phyloP scores from a whole-genome alignment of 306 rosid species.

The Leucaena leucocephala region DNA sequence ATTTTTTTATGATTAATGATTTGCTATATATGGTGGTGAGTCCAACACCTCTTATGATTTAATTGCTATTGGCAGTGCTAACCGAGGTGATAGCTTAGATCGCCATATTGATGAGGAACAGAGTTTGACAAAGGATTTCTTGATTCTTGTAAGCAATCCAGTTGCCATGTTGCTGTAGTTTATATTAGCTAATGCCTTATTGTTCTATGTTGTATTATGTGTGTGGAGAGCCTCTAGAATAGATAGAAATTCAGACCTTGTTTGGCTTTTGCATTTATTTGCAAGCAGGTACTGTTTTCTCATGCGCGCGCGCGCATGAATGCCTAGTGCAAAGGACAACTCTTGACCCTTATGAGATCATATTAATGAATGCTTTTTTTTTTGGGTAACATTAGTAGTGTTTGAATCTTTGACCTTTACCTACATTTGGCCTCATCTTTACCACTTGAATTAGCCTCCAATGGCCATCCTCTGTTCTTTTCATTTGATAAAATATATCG shows the following conservation, averaged over 20 bases:
- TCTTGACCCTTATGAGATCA: conserved; percentile 6
- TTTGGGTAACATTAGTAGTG: neutral
- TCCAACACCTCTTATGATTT: conserved; percentile 30
- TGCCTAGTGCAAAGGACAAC: conserved; percentile 6
- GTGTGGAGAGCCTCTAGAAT: conserved; percentile 28
- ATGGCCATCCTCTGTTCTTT: neutral
- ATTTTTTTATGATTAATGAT: conserved; percentile 36
- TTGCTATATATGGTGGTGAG: neutral
- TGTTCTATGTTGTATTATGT: conserved; percentile 8
- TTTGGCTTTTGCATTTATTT: conserved; percentile 30
- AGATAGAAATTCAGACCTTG: neutral
- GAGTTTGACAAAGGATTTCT: conserved; percentile 75
- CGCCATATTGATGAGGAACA: conserved; percentile 85
- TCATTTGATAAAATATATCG: conserved; percentile 9
- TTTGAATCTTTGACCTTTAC: neutral
- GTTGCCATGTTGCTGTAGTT: conserved; percentile 32
- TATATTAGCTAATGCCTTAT: conserved; percentile 16
- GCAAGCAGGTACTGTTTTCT: conserved; percentile 26
- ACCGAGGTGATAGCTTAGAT: conserved; percentile 97
- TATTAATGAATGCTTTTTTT: conserved; percentile 15
- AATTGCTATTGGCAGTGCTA: conserved; percentile 66
- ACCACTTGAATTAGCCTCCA: neutral
- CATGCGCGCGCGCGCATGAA: neutral
- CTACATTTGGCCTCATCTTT: neutral
- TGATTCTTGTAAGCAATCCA: conserved; percentile 78